Evolutionary conservation across 345 rosid genomes (phyloP), one percentile per base, ranked within the genome.

Genomic region (Pistacia integerrima): DNA sequence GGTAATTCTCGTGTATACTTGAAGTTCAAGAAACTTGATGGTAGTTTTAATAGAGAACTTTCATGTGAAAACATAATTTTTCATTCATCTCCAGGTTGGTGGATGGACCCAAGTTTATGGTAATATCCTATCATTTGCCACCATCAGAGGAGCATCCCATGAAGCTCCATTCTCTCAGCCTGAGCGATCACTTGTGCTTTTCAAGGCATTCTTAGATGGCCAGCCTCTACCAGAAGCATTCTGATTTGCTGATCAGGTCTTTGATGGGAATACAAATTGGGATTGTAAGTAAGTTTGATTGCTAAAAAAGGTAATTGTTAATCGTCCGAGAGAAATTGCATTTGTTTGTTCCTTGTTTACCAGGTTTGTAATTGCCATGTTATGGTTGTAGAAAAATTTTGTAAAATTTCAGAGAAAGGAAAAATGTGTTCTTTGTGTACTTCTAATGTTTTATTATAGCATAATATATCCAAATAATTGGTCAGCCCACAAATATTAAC

Each of bases 151-250:
- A 77, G 98, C 98, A 52, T 84, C 98, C 4, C 98, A 94, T 60
- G 98, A 95, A 84, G 99, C 93, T 38, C 99, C 99, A 20, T 93
- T 91, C 77, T 93, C 98, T 17, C 99, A 95, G 89, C 99, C 98
- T 9, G 91, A 92, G 82, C 88, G 98, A 84, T 95, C 99, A 7
- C 88, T 95, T n/a, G 91, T 88, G 76, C 84, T 95, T 54, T 95
- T 95, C 85, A 87, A 83, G 76, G 90, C 94, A 48, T 88, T 95
- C 82, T 80, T 95, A 77, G 73, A 80, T 4, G 87, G 90, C 38
- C 85, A 68, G 70, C 88, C 91, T 55, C 86, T 93, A 16, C 99
- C 99, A 30, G 90, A 85, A 86, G 84, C 87, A 11, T 91, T 95
- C 85, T 93, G 86, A 90, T 84, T 25, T 48, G 52, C 71, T 56